These are phyloP conservation scores for Sanghuangporus weigelae DNA, from an alignment of 1,284 basidiomycete genomes.

Conservation along the genomic window DNA sequence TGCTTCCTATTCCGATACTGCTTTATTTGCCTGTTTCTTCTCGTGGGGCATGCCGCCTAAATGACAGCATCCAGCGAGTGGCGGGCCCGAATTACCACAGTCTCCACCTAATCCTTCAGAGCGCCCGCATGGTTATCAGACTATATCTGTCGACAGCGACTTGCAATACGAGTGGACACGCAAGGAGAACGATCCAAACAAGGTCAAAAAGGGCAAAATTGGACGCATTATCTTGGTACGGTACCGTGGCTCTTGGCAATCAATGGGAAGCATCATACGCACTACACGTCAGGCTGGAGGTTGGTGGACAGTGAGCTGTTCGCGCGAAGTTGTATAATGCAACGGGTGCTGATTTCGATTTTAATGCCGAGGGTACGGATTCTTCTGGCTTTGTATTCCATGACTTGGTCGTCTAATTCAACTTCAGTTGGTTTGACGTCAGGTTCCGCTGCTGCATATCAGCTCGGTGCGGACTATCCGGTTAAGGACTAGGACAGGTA, in stretches of 20 bases:
- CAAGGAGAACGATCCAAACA: constrained; percentile 42
- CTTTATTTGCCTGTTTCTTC: too few species aligned
- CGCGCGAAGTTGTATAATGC: neutral
- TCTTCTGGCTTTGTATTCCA: constrained; percentile 52
- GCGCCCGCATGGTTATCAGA: too few species aligned
- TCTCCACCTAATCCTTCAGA: constrained; percentile 25
- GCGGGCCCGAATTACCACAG: constrained; percentile 20
- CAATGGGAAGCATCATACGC: constrained; percentile 42
- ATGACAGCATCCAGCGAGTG: constrained; percentile 1
- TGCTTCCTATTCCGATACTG: too few species aligned
- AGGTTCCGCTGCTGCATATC: constrained; percentile 55
- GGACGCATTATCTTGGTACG: constrained; percentile 51
- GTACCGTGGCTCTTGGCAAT: constrained; percentile 63
- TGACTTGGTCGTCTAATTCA: constrained; percentile 26
- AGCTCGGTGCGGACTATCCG: constrained; percentile 48
- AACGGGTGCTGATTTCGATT: neutral
- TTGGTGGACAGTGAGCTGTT: constrained; percentile 16
- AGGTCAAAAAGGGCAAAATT: constrained; percentile 54
- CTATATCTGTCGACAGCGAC: too few species aligned
- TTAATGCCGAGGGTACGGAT: constrained; percentile 26
- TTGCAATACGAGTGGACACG: constrained; percentile 47
- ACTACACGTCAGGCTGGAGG: constrained; percentile 17
- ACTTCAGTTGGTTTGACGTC: constrained; percentile 54
- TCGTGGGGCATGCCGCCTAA: too few species aligned
- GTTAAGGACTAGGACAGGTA: constrained; percentile 39